Percentiles rank a stretch among this genome's conserved stretches.
These are phyloP conservation scores for Colletotrichum limetticola DNA, from an alignment of 2,329 filamentous ascomycete species.

Conservation along the genomic window DNA sequence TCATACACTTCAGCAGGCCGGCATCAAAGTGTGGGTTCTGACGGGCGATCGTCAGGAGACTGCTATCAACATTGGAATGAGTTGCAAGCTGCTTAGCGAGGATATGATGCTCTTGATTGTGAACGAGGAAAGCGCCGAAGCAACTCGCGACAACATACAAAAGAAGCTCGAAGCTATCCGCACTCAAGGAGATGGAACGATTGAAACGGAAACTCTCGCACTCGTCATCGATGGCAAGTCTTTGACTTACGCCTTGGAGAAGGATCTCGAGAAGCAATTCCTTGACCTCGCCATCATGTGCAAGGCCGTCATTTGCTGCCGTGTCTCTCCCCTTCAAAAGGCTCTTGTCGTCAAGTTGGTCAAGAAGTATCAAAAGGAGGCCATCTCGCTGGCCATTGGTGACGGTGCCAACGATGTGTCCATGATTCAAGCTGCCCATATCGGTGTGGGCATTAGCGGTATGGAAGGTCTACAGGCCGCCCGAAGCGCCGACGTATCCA, in stretches of 20 bases:
- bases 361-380: slow-evolving; percentile 88
- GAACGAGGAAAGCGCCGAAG: slow-evolving; percentile 85
- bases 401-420: slow-evolving; percentile 99
- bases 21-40: slow-evolving; percentile 98
- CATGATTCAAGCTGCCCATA: slow-evolving; percentile 99
- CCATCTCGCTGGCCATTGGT: slow-evolving; percentile 93
- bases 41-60: slow-evolving; percentile 98
- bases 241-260: slow-evolving; percentile 91
- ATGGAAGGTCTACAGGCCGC: slow-evolving; percentile 97
- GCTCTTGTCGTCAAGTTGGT: slow-evolving; percentile 98
- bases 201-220: slow-evolving; percentile 87
- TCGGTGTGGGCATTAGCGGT: slow-evolving; percentile 97
- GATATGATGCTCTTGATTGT: slow-evolving; percentile 98
- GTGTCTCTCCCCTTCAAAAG: slow-evolving; percentile 97
- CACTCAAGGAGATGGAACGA: slow-evolving; percentile 80
- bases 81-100: slow-evolving; percentile 96
- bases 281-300: slow-evolving; percentile 93
- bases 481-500: slow-evolving; percentile 93
- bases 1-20: slow-evolving; percentile 93
- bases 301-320: slow-evolving; percentile 98
- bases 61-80: slow-evolving; percentile 99
- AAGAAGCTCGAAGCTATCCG: slow-evolving; percentile 94
- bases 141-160: slow-evolving; percentile 86
- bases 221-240: slow-evolving; percentile 97
- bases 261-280: slow-evolving; percentile 92